Evolutionary conservation across 768 basidiomycete species (phyloP), one percentile per base, ranked within the genome.

Genomic region (Rhizopogon sp.): DNA sequence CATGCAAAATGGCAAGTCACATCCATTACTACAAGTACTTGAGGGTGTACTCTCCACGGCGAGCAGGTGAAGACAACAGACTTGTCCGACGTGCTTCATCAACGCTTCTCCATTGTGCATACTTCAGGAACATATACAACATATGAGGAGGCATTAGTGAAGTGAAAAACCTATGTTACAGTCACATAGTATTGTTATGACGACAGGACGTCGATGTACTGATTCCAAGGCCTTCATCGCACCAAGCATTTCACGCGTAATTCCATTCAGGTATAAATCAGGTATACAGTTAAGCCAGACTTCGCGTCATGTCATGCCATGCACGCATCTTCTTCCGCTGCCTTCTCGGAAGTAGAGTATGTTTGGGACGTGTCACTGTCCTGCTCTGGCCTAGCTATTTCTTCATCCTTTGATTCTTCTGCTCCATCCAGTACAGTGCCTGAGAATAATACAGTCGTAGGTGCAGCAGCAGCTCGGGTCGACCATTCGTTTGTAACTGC

Each of bases 11-110:
- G 2, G 59, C 65, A 1, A 40, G 0, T 1, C 7, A 57, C 39
- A 58, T 53, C 0, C 52, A 43, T n/a, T 10, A 41, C 14, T 66
- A 64, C 43, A 53, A 52, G 1, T 66, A 66, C 41, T 43, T 60
- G 42, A 53, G 41, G 41, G 67, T 66, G 16, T 52, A 25, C 22
- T 22, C 22, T 22, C 25, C 4, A 25, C 25, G 25, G 25, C 25
- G 25, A 25, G 25, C 25, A 25, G 3, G 25, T 25, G 25, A 25
- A 25, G 25, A 25, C 25, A 3, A 25, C 25, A 25, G 3, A 25
- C 25, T 25, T 25, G 3, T 29, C 44, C 51, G 44, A 16, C 49
- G 39, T n/a, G 43, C 39, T 53, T 16, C 40, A 61, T 25, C 64
- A 59, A 2, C 55, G 59, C 20, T 55, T 9, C 42, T 64, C 68